A percentile compares a stretch with the other conserved stretches of the same genome.
Conservation (phyloP, 768 basidiomycete genomes). For the Phylloporus sp. region DNA sequence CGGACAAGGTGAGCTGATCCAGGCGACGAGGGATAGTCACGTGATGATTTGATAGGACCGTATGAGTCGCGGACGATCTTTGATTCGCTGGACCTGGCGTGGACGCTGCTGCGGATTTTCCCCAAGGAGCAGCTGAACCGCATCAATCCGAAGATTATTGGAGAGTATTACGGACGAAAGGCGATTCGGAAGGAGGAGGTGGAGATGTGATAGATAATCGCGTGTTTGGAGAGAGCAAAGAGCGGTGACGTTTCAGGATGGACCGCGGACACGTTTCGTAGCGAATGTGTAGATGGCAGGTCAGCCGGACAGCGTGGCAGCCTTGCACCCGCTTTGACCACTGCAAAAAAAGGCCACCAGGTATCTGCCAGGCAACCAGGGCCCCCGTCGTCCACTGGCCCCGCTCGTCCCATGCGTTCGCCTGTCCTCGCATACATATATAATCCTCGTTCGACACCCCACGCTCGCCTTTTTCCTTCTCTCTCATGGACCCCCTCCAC, state of each 20-base stretch:
- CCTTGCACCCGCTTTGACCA: conserved; percentile 26
- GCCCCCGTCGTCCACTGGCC: conserved; percentile 5
- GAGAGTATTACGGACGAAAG: conserved; percentile 90
- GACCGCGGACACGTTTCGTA: conserved; percentile 19
- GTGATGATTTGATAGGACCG: conserved; percentile 49
- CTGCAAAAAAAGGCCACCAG: conserved; percentile 22
- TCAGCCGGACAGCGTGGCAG: conserved; percentile 31
- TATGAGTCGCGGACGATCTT: conserved; percentile 96
- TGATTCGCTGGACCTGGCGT: conserved; percentile 95
- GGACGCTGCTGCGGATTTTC: conserved; percentile 96
- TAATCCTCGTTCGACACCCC: conserved; percentile 21
- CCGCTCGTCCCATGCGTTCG: conserved; percentile 25
- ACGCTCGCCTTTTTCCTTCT: conserved; percentile 13
- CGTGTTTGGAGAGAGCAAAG: conserved; percentile 1
- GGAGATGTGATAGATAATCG: conserved; percentile 48
- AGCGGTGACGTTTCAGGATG: conserved; percentile 7
- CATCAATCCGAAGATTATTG: conserved; percentile 94
- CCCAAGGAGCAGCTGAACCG: conserved; percentile 98
- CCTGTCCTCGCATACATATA: too few relatives aligned
- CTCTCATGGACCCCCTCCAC: conserved; percentile 51
- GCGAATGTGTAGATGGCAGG: conserved; percentile 10
- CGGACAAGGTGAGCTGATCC: conserved; percentile 66
- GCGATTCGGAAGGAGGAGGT: conserved; percentile 58
- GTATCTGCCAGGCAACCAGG: conserved; percentile 30
- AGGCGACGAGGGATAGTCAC: background rate